These are phyloP conservation scores for Coemansia sp. DNA, from an alignment of 192 early-diverging fungal species.

Conservation along the genomic window DNA sequence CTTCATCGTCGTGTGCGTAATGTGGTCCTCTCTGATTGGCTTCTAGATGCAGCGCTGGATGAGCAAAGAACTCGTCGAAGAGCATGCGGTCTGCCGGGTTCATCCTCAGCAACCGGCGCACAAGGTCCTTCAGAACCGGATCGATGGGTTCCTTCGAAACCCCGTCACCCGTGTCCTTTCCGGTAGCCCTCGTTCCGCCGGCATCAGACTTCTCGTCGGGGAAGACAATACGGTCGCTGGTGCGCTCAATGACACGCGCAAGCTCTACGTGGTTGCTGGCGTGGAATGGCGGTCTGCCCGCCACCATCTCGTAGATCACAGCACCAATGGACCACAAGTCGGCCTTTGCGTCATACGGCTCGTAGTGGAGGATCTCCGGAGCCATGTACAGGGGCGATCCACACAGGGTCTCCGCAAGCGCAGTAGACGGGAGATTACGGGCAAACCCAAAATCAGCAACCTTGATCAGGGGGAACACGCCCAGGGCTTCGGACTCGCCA, in stretches of 20 bases:
- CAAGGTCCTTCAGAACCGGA: slow-evolving; percentile 57
- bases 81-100: slow-evolving; percentile 87
- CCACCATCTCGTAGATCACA: slow-evolving; percentile 92
- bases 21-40: not conserved
- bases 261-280: slow-evolving; percentile 95
- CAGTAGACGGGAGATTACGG: slow-evolving; percentile 75
- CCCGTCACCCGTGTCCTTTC: not conserved
- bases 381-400: slow-evolving; percentile 98
- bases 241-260: slow-evolving; percentile 84
- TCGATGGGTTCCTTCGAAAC: slow-evolving; percentile 17
- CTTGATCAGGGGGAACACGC: slow-evolving; percentile 71
- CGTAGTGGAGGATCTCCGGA: slow-evolving; percentile 82
- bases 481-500: slow-evolving; percentile 46
- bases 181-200: not conserved
- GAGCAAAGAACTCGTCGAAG: slow-evolving; percentile 94
- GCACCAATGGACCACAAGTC: slow-evolving; percentile 98
- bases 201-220: slow-evolving; percentile 63
- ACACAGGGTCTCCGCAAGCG: slow-evolving; percentile 93
- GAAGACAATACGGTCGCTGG: slow-evolving; percentile 82
- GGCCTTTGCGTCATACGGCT: slow-evolving; percentile 93
- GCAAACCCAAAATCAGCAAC: slow-evolving; percentile 99
- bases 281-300: slow-evolving; percentile 87
- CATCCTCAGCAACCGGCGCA: slow-evolving; percentile 79
- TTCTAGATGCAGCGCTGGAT: slow-evolving; percentile 60
- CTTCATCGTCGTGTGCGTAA: not conserved